Percentiles rank a stretch among this genome's conserved stretches.
These are phyloP conservation scores for Coniochaeta pulveracea DNA, from an alignment of 2,329 filamentous ascomycete genomes.

Conservation along the genomic window DNA sequence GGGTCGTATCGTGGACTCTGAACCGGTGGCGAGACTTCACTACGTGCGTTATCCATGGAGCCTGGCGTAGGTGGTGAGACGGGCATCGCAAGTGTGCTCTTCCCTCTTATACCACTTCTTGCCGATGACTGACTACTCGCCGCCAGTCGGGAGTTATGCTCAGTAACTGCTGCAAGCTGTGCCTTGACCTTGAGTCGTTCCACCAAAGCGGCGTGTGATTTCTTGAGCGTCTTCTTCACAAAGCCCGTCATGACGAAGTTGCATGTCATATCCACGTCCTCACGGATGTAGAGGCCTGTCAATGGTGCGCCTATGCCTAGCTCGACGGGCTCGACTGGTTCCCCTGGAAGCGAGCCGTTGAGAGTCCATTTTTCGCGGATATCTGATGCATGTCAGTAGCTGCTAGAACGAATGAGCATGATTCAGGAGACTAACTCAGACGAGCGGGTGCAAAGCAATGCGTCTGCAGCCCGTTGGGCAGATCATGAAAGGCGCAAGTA, in stretches of 20 bases:
- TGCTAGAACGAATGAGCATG: not conserved
- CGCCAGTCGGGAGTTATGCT: not conserved
- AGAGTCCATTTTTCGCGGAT: conserved; percentile 68
- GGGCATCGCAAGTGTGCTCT: not conserved
- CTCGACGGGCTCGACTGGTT: conserved; percentile 54
- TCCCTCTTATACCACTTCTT: not conserved
- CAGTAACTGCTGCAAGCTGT: conserved; percentile 14
- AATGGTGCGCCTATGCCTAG: conserved; percentile 53
- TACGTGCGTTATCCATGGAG: not conserved
- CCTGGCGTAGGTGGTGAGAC: not conserved
- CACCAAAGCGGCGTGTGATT: conserved; percentile 60
- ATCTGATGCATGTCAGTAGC: conserved; percentile 15
- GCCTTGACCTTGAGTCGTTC: conserved; percentile 47
- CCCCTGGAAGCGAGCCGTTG: conserved; percentile 59
- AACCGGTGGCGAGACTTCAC: not conserved
- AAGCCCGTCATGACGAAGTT: conserved; percentile 66
- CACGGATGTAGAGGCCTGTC: conserved; percentile 67
- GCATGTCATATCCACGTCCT: conserved; percentile 76
- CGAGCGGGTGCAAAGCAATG: conserved; percentile 77
- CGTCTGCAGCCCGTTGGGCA: conserved; percentile 63
- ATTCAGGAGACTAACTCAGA: conserved; percentile 28
- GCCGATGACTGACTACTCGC: not conserved
- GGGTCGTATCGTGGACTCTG: not conserved
- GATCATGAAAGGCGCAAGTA: conserved; percentile 69
- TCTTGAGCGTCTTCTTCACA: conserved; percentile 73